Conservation (phyloP, 2,329 filamentous ascomycete species). For the Elsinoe necatrix region DNA sequence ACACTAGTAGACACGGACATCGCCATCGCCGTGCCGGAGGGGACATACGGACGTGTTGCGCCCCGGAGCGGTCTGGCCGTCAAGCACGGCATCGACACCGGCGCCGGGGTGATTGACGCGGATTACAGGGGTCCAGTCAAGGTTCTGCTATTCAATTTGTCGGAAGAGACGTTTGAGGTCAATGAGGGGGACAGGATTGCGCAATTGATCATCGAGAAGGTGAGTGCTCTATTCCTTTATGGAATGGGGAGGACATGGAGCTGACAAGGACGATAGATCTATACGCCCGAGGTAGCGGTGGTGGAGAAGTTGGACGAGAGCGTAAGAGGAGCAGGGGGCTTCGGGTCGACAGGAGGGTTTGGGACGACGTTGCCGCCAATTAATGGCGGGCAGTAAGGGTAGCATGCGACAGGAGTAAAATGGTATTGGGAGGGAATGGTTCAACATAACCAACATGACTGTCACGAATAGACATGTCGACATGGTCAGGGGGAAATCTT, state of each 20-base stretch:
- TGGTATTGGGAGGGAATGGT: neutral
- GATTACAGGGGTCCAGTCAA: conserved; percentile 94
- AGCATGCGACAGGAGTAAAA: neutral
- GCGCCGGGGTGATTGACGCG: conserved; percentile 93
- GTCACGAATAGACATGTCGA: conserved; percentile 1
- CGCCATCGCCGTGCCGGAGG: conserved; percentile 78
- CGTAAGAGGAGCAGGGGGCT: conserved; percentile 80
- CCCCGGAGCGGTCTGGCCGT: conserved; percentile 83
- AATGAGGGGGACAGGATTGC: conserved; percentile 84
- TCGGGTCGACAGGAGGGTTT: conserved; percentile 70
- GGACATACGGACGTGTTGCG: conserved; percentile 85
- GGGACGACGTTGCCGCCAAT: conserved; percentile 26
- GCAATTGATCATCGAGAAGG: conserved; percentile 83
- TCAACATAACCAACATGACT: conserved; percentile 10
- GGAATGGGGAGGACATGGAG: neutral
- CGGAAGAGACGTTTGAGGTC: conserved; percentile 70
- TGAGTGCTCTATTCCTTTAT: conserved; percentile 27
- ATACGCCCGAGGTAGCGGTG: conserved; percentile 84
- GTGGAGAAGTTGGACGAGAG: conserved; percentile 84
- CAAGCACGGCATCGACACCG: conserved; percentile 94
- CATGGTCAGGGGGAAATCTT: neutral
- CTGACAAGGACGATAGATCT: conserved; percentile 54
- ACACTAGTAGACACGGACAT: conserved; percentile 85
- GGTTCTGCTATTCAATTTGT: conserved; percentile 89
- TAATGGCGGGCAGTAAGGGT: conserved; percentile 18